Conservation (phyloP, 2,329 filamentous ascomycete genomes). For the Monilinia aucupariae region DNA sequence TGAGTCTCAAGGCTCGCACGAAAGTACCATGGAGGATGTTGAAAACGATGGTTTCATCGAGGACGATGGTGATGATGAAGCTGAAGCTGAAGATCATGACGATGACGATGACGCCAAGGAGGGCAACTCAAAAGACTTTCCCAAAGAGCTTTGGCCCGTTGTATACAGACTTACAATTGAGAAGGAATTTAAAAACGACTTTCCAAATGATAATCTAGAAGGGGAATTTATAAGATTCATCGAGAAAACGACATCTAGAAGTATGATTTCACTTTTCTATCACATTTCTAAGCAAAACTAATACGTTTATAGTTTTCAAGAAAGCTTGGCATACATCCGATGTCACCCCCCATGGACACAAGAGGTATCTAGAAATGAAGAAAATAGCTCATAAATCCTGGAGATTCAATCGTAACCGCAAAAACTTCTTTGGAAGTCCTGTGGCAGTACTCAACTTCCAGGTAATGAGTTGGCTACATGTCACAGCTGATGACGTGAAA, state of each 20-base stretch:
- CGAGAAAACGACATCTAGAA: slow-evolving; percentile 36
- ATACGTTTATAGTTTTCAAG: slow-evolving; percentile 35
- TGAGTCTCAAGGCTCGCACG: not conserved
- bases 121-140: not conserved
- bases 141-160: not conserved
- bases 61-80: not conserved
- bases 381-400: slow-evolving; percentile 36
- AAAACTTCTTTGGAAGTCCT: slow-evolving; percentile 21
- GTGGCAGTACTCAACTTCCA: slow-evolving; percentile 23
- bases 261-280: slow-evolving; percentile 7
- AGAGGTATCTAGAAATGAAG: slow-evolving; percentile 37
- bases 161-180: slow-evolving; percentile 6
- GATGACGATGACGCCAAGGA: not conserved
- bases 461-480: slow-evolving; percentile 37
- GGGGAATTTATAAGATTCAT: slow-evolving; percentile 33
- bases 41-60: not conserved
- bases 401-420: slow-evolving; percentile 23
- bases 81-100: not conserved
- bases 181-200: not conserved
- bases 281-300: not conserved
- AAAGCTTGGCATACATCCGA: slow-evolving; percentile 43
- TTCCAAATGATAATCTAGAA: slow-evolving; percentile 13
- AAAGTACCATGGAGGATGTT: not conserved
- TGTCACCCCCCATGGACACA: slow-evolving; percentile 38
- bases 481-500: slow-evolving; percentile 21